phyloP scores from a whole-genome alignment of 768 basidiomycete genomes.

The Leccinum obscurum region DNA sequence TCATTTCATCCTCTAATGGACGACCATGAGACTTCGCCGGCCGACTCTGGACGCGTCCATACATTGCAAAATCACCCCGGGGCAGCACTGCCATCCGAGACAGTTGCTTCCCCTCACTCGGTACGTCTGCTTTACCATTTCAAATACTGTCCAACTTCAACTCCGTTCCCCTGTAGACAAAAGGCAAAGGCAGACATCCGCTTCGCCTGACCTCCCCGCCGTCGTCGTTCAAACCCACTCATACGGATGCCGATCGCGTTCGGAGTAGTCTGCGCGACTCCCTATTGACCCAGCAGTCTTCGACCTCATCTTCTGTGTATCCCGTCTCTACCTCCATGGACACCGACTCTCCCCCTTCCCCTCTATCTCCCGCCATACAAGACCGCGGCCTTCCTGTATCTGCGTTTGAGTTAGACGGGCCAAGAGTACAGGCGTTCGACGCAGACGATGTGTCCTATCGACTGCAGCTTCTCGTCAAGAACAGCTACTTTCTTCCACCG shows the following conservation, averaged over 20 bases:
- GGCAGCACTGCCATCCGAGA: conserved; percentile 15
- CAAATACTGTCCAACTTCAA: conserved; percentile 20
- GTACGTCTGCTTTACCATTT: conserved; percentile 22
- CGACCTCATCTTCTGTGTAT: conserved; percentile 74
- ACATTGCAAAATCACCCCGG: conserved; percentile 13
- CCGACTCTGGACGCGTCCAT: neutral
- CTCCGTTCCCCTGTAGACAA: conserved; percentile 25
- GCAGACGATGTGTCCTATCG: conserved; percentile 85
- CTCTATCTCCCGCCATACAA: conserved; percentile 52
- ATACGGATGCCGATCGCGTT: conserved; percentile 33
- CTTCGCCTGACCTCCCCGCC: conserved; percentile 38
- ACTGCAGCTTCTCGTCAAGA: conserved; percentile 79
- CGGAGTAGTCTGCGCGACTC: conserved; percentile 61
- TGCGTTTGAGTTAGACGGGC: conserved; percentile 50
- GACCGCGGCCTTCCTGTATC: conserved; percentile 43
- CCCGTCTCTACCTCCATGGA: conserved; percentile 69
- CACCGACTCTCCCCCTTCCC: conserved; percentile 65
- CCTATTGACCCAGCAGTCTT: conserved; percentile 60
- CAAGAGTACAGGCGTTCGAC: conserved; percentile 52
- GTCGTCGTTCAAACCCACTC: conserved; percentile 33
- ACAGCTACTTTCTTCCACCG: conserved; percentile 87
- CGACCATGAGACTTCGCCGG: conserved; percentile 9
- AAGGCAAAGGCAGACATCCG: conserved; percentile 37
- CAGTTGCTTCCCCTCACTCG: conserved; percentile 12
- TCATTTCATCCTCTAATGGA: conserved; percentile 27